Conservation (phyloP, 345 rosid genomes). For the Salix exigua region DNA sequence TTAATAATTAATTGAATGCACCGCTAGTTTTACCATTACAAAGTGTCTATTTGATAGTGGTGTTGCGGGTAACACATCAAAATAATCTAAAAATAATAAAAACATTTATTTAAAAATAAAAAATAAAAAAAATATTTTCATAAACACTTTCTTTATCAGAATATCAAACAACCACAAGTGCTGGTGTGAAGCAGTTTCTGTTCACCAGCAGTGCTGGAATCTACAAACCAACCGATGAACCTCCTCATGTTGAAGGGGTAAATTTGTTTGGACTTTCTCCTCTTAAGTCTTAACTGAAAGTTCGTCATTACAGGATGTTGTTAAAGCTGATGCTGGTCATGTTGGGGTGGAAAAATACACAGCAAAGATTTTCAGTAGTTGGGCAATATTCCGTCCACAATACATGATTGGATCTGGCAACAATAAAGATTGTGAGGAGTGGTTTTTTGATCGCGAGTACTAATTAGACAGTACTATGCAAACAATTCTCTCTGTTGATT, state of each 20-base stretch:
- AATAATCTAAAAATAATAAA: too few species aligned
- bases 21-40: too few species aligned
- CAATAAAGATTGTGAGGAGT: constrained; percentile 98
- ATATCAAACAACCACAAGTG: too few species aligned
- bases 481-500: neutral
- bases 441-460: constrained; percentile 91
- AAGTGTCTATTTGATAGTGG: too few species aligned
- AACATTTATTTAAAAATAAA: too few species aligned
- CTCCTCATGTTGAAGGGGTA: constrained; percentile 96
- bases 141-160: too few species aligned
- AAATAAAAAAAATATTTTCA: too few species aligned
- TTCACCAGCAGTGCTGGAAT: constrained; percentile 95
- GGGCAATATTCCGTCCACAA: constrained; percentile 85
- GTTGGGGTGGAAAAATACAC: constrained; percentile 86
- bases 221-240: constrained; percentile 80
- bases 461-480: neutral
- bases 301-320: constrained; percentile 52
- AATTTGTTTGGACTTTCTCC: neutral
- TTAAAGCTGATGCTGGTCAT: constrained; percentile 81
- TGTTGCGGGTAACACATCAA: too few species aligned
- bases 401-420: constrained; percentile 97
- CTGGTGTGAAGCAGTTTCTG: constrained; percentile 77
- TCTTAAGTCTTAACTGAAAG: constrained; percentile 3
- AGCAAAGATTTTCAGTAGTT: constrained; percentile 52
- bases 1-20: too few species aligned